These are phyloP conservation scores for Fragaria vesca DNA, from an alignment of 306 rosid genomes.

Conservation along the genomic window DNA sequence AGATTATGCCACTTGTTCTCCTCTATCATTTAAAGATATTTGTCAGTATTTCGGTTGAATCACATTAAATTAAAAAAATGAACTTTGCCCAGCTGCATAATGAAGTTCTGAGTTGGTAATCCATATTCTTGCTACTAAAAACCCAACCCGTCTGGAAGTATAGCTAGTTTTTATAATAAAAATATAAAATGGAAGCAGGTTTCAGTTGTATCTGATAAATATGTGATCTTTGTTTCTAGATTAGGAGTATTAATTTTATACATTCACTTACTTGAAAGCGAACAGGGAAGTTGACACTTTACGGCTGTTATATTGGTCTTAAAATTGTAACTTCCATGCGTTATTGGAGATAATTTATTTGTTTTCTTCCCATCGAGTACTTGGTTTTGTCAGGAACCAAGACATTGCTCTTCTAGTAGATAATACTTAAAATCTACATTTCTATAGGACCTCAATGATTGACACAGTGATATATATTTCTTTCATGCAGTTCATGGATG, in stretches of 20 bases:
- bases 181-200: neutral
- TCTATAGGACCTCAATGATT: neutral
- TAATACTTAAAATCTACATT: neutral
- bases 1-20: neutral
- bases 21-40: neutral
- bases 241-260: neutral
- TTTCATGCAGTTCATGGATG: constrained; percentile 88
- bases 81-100: neutral
- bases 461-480: constrained; percentile 12
- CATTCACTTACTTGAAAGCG: neutral
- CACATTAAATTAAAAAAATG: neutral
- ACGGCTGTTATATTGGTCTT: neutral
- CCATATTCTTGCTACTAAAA: neutral
- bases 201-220: neutral
- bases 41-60: neutral
- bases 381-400: neutral
- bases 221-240: neutral
- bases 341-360: neutral
- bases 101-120: neutral
- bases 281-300: neutral
- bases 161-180: neutral
- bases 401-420: neutral
- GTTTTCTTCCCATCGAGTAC: neutral
- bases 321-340: neutral
- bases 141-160: neutral